These are phyloP conservation scores for Tanacetum coccineum DNA, from an alignment of 129 eudicot genomes.

Conservation along the genomic window DNA sequence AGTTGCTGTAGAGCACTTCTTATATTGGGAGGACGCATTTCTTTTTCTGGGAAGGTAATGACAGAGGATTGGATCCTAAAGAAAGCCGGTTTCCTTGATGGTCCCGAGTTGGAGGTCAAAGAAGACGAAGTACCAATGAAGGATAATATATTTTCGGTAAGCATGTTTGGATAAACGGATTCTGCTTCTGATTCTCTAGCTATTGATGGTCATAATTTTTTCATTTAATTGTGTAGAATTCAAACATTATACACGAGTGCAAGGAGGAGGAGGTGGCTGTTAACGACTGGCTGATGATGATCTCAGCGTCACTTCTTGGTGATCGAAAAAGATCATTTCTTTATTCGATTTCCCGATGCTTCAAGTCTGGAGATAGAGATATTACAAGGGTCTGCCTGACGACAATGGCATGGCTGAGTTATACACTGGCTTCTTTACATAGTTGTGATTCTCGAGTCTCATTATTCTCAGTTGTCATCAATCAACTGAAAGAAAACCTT, in stretches of 20 bases:
- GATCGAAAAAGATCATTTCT: neutral
- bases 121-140: neutral
- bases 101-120: conserved; percentile 6
- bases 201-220: neutral
- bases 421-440: neutral
- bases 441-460: neutral
- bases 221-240: neutral
- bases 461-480: neutral
- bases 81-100: conserved; percentile 6
- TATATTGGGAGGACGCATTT: conserved; percentile 7
- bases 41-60: conserved; percentile 14
- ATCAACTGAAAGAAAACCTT: conserved; percentile 13
- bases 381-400: conserved; percentile 2
- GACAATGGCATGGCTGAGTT: conserved; percentile 8
- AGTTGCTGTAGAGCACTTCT: conserved; percentile 5
- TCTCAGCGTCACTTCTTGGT: neutral
- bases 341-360: neutral
- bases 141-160: neutral
- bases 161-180: neutral
- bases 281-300: neutral
- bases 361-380: conserved; percentile 3
- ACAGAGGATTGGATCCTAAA: conserved; percentile 11
- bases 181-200: no score
- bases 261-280: conserved; percentile 8
- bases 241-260: neutral